Conservation (phyloP, 768 basidiomycete species). For the Collybiopsis confluens region DNA sequence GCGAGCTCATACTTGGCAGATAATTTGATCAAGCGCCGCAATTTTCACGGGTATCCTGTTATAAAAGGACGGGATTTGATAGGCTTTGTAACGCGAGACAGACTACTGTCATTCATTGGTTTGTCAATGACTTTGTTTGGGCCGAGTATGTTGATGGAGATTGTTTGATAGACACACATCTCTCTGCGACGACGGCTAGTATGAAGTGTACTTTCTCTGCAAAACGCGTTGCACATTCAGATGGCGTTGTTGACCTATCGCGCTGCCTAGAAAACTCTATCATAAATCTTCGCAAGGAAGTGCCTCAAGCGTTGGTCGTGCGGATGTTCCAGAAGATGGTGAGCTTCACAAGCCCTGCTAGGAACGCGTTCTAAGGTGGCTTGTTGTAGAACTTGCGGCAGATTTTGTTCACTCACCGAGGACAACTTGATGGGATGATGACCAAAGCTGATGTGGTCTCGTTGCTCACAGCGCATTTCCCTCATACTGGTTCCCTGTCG, state of each 20-base stretch:
- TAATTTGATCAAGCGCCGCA: constrained; percentile 35
- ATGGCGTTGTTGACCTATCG: constrained; percentile 23
- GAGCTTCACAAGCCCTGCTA: constrained; percentile 7
- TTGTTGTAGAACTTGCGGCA: constrained; percentile 56
- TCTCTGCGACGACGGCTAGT: constrained; percentile 23
- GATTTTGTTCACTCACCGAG: constrained; percentile 60
- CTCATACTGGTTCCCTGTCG: constrained; percentile 42
- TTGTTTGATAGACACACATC: constrained; percentile 22
- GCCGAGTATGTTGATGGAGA: not conserved
- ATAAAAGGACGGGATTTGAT: constrained; percentile 46
- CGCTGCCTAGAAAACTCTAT: constrained; percentile 40
- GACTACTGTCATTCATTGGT: constrained; percentile 39
- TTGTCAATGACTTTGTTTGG: not conserved
- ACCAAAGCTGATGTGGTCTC: constrained; percentile 66
- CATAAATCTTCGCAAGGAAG: constrained; percentile 62
- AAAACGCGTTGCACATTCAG: constrained; percentile 33
- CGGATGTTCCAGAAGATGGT: constrained; percentile 75
- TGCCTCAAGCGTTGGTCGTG: constrained; percentile 67
- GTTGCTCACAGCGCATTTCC: constrained; percentile 53
- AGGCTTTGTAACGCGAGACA: constrained; percentile 60
- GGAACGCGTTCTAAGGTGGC: not conserved
- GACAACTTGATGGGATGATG: constrained; percentile 58
- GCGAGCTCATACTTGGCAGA: no score
- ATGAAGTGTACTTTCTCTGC: constrained; percentile 41
- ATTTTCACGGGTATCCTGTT: constrained; percentile 66